Base-by-base conservation (phyloP, 169 alveolate species). In the Theileria annulata region DNA sequence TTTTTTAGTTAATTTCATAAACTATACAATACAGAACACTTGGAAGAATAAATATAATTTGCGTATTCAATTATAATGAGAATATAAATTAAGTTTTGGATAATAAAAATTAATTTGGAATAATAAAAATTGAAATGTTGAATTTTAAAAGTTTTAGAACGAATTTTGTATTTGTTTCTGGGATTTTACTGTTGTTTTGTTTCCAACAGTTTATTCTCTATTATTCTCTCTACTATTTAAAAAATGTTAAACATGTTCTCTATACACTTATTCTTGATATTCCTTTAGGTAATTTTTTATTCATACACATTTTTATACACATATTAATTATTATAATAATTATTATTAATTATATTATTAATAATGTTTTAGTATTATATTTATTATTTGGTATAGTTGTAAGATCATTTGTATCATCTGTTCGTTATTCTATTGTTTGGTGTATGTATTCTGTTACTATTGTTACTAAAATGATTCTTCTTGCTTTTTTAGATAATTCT, bases 181-280 rank as follows among this genome's bases (percentile, higher is more conserved):
- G 79, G 42, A 67, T 84, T 49, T 47, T 84, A 72, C 73, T 84
- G 74, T n/a, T 84, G n/a, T 77, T 84, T 71, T 15, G 70, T 19
- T 48, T 84, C 21, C 90, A 84, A 78, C 87, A 77, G 58, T 27
- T 49, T 25, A 30, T 77, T 28, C 82, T 84, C 49, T 76, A 84
- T 78, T 84, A 84, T 54, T 33, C 68, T 49, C 64, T 84, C 37
- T 77, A 77, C 75, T 84, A 77, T 68, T 13, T 84, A 30, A 73
- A 76, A 47, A 72, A 70, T 37, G 87, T 68, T 28, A 47, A 47
- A 4, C 33, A 62, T 6, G 51, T 84, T 19, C 64, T 84, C 28
- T 84, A 84, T 71, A 35, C 49, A 33, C 84, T 77, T 25, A 56
- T 37, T 33, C 35, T 71, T 51, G 90, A 84, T 47, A 58, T 35